A percentile compares a stretch with the other conserved stretches of the same genome.
Evolutionary conservation across 495 filamentous ascomycete species (phyloP).

Genomic region (Aspergillus nanangensis): DNA sequence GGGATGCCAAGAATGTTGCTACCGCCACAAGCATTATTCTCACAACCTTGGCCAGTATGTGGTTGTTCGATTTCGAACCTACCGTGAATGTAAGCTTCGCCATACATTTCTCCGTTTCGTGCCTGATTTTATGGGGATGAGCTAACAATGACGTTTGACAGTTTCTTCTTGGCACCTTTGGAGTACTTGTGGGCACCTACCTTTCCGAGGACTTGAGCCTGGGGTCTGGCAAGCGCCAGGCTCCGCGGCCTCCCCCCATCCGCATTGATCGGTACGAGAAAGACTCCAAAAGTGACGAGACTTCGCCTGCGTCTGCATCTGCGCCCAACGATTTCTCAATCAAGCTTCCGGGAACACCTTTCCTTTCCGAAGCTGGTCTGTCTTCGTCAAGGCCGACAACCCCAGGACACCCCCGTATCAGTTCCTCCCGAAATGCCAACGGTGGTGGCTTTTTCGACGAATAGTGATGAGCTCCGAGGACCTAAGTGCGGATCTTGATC

Average conservation of each 20-base stretch:
- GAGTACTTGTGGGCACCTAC: slow-evolving; percentile 77
- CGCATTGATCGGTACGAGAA: slow-evolving; percentile 74
- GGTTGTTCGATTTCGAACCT: slow-evolving; percentile 75
- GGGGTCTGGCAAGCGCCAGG: slow-evolving; percentile 40
- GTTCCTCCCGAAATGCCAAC: slow-evolving; percentile 29
- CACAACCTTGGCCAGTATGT: slow-evolving; percentile 77
- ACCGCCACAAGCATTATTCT: slow-evolving; percentile 85
- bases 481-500: slow-evolving; percentile 17
- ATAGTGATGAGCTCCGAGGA: slow-evolving; percentile 18
- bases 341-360: slow-evolving; percentile 46
- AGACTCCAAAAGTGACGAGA: slow-evolving; percentile 38
- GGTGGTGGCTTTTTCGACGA: slow-evolving; percentile 31
- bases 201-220: slow-evolving; percentile 61
- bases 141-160: slow-evolving; percentile 30
- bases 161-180: slow-evolving; percentile 74
- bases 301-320: slow-evolving; percentile 37
- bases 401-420: slow-evolving; percentile 51
- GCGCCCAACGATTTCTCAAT: slow-evolving; percentile 45
- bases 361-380: slow-evolving; percentile 47
- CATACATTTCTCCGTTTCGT: not conserved
- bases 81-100: slow-evolving; percentile 61
- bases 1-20: slow-evolving; percentile 78
- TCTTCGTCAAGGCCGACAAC: slow-evolving; percentile 66
- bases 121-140: not conserved
- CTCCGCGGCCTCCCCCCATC: slow-evolving; percentile 64